Conservation (phyloP, 179 eudicot species). For the Beta lomatogona region DNA sequence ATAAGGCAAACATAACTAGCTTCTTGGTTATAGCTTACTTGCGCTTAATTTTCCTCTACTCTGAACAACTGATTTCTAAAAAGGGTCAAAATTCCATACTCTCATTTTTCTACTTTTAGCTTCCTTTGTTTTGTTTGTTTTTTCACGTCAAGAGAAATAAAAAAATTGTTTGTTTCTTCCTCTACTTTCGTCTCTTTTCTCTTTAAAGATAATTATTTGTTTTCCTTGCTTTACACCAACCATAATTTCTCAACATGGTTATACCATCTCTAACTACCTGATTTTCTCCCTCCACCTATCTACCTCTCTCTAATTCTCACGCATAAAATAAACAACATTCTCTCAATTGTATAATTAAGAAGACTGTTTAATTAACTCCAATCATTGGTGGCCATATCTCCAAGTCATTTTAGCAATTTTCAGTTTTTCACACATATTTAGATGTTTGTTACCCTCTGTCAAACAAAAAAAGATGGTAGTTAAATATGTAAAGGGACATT, state of each 20-base stretch:
- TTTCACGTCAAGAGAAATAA: no score
- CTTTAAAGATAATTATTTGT: neutral
- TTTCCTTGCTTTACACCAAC: slow-evolving; percentile 18
- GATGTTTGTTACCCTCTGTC: no score
- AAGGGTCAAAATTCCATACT: neutral
- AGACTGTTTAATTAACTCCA: neutral
- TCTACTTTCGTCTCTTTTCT: neutral
- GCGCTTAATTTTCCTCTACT: slow-evolving; percentile 9
- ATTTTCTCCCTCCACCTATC: neutral
- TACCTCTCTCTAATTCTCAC: neutral
- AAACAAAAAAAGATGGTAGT: no score
- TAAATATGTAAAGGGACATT: no score
- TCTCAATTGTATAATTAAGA: neutral
- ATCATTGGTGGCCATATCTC: neutral
- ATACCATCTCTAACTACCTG: slow-evolving; percentile 36
- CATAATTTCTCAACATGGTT: slow-evolving; percentile 35
- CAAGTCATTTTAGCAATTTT: no score
- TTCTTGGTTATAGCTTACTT: slow-evolving; percentile 6
- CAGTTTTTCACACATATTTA: no score
- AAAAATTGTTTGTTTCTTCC: neutral
- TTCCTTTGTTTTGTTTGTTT: neutral
- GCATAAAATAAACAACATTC: neutral
- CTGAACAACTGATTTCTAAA: slow-evolving; percentile 19
- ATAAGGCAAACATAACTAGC: neutral
- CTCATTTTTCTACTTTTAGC: neutral